These are phyloP conservation scores for Calonectria hongkongensis DNA, from an alignment of 2,329 filamentous ascomycete species.

Conservation along the genomic window DNA sequence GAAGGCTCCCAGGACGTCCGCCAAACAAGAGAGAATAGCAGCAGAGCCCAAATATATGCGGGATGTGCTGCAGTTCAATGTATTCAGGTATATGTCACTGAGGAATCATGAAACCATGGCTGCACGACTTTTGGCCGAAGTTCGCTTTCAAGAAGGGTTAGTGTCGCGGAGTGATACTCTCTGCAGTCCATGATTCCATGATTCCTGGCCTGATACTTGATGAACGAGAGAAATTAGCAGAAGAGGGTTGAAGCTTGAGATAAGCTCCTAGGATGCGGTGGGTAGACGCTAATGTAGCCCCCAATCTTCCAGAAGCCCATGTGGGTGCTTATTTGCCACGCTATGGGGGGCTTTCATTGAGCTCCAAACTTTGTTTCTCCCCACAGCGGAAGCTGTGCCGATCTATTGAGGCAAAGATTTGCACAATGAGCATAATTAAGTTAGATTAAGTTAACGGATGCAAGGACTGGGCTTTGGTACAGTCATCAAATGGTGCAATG, in stretches of 20 bases:
- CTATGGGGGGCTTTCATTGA: not conserved
- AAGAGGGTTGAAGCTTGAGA: not conserved
- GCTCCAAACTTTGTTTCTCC: not conserved
- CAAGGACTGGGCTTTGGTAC: not conserved
- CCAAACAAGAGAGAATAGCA: not conserved
- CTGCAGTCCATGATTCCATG: not conserved
- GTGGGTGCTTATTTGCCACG: not conserved
- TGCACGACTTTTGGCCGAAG: not conserved
- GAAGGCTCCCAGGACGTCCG: not conserved
- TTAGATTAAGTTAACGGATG: constrained; percentile 8
- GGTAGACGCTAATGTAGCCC: not conserved
- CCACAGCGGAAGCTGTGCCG: not conserved
- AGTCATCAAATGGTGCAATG: not conserved
- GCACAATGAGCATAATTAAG: not conserved
- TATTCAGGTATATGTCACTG: not conserved
- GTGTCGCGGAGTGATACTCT: not conserved
- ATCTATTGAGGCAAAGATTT: constrained; percentile 9
- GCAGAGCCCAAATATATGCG: not conserved
- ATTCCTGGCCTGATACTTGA: not conserved
- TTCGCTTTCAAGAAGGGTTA: constrained; percentile 16
- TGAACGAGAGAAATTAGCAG: not conserved
- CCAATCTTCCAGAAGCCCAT: not conserved
- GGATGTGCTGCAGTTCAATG: not conserved
- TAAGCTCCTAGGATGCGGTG: not conserved
- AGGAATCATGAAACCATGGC: not conserved